Percentiles rank a stretch among this genome's conserved stretches.
phyloP scores from a whole-genome alignment of 23 red algal species.

The Gracilaria gracilis region DNA sequence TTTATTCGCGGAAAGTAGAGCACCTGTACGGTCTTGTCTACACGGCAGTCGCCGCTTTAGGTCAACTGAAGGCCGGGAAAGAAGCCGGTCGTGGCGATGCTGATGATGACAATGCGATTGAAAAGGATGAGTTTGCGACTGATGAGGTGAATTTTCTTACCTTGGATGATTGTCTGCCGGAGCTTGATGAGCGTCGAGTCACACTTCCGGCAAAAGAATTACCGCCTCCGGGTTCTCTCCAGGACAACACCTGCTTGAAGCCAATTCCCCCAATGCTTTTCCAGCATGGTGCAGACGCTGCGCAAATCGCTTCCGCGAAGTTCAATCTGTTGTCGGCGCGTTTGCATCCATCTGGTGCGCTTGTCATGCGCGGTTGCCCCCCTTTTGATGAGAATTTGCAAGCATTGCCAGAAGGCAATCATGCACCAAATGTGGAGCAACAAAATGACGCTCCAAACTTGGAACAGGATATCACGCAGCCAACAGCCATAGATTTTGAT shows the following conservation, averaged over 20 bases:
- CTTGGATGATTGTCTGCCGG: constrained; percentile 43
- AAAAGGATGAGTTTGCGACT: constrained; percentile 8
- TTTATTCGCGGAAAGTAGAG: constrained; percentile 86
- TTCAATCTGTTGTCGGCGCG: constrained; percentile 56
- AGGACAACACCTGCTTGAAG: constrained; percentile 36
- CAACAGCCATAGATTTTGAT: background rate
- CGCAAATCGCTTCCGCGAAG: constrained; percentile 20
- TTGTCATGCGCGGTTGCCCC: constrained; percentile 52
- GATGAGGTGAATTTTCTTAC: constrained; percentile 54
- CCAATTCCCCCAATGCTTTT: constrained; percentile 51
- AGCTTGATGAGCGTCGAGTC: constrained; percentile 15
- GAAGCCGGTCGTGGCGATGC: background rate
- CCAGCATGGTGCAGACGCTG: constrained; percentile 22
- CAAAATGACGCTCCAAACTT: background rate
- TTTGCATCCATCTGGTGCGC: constrained; percentile 61
- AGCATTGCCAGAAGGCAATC: constrained; percentile 12
- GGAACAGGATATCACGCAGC: background rate
- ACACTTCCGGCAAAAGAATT: constrained; percentile 10
- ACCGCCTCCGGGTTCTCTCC: constrained; percentile 13
- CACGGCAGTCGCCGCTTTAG: constrained; percentile 58
- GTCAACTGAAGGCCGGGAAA: constrained; percentile 17
- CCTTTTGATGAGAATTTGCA: constrained; percentile 53
- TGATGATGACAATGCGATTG: constrained; percentile 39
- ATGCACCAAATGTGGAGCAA: background rate
- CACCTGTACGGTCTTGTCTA: constrained; percentile 80